Percentiles rank a stretch among this genome's conserved stretches.
These are phyloP conservation scores for Spiromastix sp. DNA, from an alignment of 2,329 filamentous ascomycete genomes.

Conservation along the genomic window DNA sequence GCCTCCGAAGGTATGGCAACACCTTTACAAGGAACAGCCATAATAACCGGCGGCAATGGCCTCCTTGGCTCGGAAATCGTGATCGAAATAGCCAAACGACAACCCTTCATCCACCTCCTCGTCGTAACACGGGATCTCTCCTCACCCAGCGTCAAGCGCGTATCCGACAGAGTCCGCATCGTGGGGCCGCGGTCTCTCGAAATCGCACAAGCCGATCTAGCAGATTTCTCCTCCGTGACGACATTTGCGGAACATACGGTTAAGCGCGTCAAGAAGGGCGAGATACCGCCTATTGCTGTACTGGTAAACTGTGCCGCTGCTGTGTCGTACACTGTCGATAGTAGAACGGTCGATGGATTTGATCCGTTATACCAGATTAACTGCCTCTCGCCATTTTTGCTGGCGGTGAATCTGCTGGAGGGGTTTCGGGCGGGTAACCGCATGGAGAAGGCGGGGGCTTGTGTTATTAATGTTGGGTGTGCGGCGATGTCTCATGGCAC, in stretches of 20 bases:
- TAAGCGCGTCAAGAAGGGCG: slow-evolving; percentile 21
- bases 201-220: slow-evolving; percentile 21
- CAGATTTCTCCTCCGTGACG: slow-evolving; percentile 22
- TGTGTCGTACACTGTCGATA: slow-evolving; percentile 23
- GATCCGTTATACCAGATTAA: slow-evolving; percentile 29
- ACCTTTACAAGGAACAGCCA: slow-evolving; percentile 25
- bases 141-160: slow-evolving; percentile 18
- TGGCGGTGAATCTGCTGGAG: slow-evolving; percentile 26
- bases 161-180: slow-evolving; percentile 20
- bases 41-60: slow-evolving; percentile 28
- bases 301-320: slow-evolving; percentile 25
- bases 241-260: slow-evolving; percentile 23
- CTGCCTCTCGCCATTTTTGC: slow-evolving; percentile 26
- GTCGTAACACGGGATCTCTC: slow-evolving; percentile 22
- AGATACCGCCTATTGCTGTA: slow-evolving; percentile 25
- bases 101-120: slow-evolving; percentile 26
- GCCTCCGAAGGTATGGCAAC: no score
- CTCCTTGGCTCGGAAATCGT: slow-evolving; percentile 26
- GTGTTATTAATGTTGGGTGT: slow-evolving; percentile 28
- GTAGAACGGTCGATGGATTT: slow-evolving; percentile 22
- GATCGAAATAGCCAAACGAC: slow-evolving; percentile 24
- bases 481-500: slow-evolving; percentile 21
- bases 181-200: slow-evolving; percentile 26
- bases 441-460: slow-evolving; percentile 20
- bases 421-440: slow-evolving; percentile 25